phyloP scores from a whole-genome alignment of 768 basidiomycete genomes.

The Cystobasidium onofrii region DNA sequence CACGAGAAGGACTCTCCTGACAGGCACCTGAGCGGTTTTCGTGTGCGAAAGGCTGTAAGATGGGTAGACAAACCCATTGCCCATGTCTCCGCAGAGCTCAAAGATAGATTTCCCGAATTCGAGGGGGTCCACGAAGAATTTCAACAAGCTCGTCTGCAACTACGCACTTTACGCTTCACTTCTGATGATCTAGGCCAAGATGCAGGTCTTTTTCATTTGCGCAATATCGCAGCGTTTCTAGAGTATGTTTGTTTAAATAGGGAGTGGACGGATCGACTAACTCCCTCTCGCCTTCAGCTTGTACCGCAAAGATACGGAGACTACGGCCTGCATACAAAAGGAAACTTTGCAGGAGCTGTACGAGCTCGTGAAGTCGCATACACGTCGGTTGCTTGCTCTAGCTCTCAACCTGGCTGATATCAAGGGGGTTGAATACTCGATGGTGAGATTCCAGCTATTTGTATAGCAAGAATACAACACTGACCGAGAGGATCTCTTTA shows the following conservation, averaged over 20 bases:
- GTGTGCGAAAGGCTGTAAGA: background rate
- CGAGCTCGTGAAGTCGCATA: background rate
- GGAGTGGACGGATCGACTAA: background rate
- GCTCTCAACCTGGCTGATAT: background rate
- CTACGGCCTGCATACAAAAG: background rate
- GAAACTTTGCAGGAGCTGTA: background rate
- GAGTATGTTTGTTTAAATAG: background rate
- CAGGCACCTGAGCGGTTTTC: background rate
- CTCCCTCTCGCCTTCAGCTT: background rate
- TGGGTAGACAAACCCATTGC: slow-evolving; percentile 7
- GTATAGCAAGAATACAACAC: background rate
- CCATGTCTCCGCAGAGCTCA: background rate
- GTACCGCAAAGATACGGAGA: background rate
- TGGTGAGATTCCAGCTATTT: background rate
- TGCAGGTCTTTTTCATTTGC: slow-evolving; percentile 1
- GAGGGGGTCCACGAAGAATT: slow-evolving; percentile 9
- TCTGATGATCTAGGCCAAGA: background rate
- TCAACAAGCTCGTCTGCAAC: slow-evolving; percentile 4
- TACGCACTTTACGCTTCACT: background rate
- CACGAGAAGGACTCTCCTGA: background rate
- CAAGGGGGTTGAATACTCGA: background rate
- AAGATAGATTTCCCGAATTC: background rate
- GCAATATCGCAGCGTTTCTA: background rate
- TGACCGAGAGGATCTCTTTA: background rate
- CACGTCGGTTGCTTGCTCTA: background rate